Evolutionary conservation across 768 basidiomycete species (phyloP).

Genomic region (Termitomyces sp.): DNA sequence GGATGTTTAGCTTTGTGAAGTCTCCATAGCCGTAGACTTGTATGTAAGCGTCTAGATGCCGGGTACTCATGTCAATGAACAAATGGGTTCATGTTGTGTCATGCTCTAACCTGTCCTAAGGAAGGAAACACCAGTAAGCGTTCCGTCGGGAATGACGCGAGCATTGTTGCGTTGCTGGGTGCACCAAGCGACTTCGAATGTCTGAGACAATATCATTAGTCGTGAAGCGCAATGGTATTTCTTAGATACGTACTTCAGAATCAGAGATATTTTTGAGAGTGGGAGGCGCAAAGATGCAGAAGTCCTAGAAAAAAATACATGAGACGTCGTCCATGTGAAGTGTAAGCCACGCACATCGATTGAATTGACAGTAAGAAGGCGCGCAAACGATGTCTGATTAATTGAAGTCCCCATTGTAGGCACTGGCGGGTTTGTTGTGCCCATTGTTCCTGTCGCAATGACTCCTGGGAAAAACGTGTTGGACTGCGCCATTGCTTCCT

Average conservation of each 20-base stretch:
- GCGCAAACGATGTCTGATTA: conserved; percentile 35
- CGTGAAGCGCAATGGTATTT: neutral
- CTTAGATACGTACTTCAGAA: conserved; percentile 25
- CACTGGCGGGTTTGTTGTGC: conserved; percentile 32
- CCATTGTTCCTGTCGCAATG: conserved; percentile 35
- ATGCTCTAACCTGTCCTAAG: conserved; percentile 28
- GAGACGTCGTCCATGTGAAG: neutral
- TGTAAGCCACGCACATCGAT: conserved; percentile 24
- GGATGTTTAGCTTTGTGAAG: conserved; percentile 35
- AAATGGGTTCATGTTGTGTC: neutral
- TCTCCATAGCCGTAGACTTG: conserved; percentile 39
- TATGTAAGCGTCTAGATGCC: conserved; percentile 29
- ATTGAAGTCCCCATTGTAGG: conserved; percentile 32
- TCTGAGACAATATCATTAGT: conserved; percentile 17
- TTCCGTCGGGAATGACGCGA: conserved; percentile 39
- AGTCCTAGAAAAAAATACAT: conserved; percentile 25
- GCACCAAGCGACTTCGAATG: conserved; percentile 41
- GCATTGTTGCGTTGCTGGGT: conserved; percentile 38
- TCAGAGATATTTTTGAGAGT: conserved; percentile 24
- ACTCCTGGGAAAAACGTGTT: conserved; percentile 26
- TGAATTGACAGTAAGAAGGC: conserved; percentile 33
- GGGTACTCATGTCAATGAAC: neutral
- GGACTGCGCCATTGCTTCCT: conserved; percentile 8
- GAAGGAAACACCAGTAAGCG: conserved; percentile 33
- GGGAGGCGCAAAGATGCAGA: conserved; percentile 39